These are phyloP conservation scores for Hortiboletus flavorubellus DNA, from an alignment of 768 basidiomycete genomes.

Conservation along the genomic window DNA sequence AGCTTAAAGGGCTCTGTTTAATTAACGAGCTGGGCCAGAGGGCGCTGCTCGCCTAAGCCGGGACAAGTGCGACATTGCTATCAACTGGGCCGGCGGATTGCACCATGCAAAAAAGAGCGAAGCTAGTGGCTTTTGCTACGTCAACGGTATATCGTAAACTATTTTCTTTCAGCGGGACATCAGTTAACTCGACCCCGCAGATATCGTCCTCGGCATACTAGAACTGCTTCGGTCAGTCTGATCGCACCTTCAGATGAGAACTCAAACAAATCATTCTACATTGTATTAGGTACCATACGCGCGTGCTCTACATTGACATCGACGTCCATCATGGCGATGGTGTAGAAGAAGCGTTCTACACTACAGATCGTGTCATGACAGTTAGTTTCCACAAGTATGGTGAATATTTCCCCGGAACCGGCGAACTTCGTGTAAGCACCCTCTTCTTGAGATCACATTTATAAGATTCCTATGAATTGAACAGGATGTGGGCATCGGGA, in stretches of 20 bases:
- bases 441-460: not conserved
- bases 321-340: slow-evolving; percentile 99
- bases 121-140: slow-evolving; percentile 98
- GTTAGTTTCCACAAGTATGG: slow-evolving; percentile 98
- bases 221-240: slow-evolving; percentile 75
- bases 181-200: slow-evolving; percentile 39
- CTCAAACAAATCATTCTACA: not conserved
- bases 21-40: slow-evolving; percentile 50
- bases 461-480: slow-evolving; percentile 9
- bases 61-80: slow-evolving; percentile 97
- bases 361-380: slow-evolving; percentile 98
- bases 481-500: slow-evolving; percentile 89
- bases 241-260: not conserved
- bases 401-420: slow-evolving; percentile 98
- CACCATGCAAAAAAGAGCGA: slow-evolving; percentile 99
- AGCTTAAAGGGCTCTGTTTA: not conserved
- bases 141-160: slow-evolving; percentile 63
- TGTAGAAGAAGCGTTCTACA: slow-evolving; percentile 99
- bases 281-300: slow-evolving; percentile 71
- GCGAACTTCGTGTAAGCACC: slow-evolving; percentile 78
- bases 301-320: slow-evolving; percentile 97
- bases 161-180: not conserved
- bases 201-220: slow-evolving; percentile 95
- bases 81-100: slow-evolving; percentile 98
- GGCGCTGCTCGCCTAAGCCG: slow-evolving; percentile 92